These are phyloP conservation scores for Nicotiana attenuata DNA, from an alignment of 257 asterid species.

Conservation along the genomic window DNA sequence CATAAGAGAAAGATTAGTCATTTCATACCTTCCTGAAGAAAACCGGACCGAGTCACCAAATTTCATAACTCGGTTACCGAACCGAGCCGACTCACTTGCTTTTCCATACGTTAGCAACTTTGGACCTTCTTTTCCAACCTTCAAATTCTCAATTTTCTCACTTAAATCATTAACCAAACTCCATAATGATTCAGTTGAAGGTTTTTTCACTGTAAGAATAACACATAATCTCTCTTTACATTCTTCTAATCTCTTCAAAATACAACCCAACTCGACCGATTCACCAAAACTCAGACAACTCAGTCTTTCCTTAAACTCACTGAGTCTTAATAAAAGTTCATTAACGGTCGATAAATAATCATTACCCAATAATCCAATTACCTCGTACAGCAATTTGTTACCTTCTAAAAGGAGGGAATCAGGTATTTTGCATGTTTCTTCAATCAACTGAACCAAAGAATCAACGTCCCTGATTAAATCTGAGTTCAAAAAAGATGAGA, in stretches of 20 bases:
- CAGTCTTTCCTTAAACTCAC: constrained; percentile 53
- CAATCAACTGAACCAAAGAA: constrained; percentile 34
- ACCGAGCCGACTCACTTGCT: constrained; percentile 66
- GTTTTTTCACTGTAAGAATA: constrained; percentile 33
- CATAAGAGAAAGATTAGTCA: constrained; percentile 5
- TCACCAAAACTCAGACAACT: constrained; percentile 51
- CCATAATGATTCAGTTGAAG: constrained; percentile 55
- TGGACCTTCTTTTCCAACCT: constrained; percentile 24
- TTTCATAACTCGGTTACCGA: constrained; percentile 20
- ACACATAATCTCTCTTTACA: constrained; percentile 39
- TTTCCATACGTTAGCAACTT: constrained; percentile 28
- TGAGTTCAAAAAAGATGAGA: constrained; percentile 36
- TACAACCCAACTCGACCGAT: constrained; percentile 52
- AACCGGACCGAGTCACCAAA: constrained; percentile 32
- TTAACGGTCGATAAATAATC: constrained; percentile 51
- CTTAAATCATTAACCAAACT: constrained; percentile 34
- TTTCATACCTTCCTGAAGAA: constrained; percentile 45
- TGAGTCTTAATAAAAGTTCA: constrained; percentile 43
- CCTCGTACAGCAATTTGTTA: constrained; percentile 37
- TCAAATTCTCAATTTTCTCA: constrained; percentile 25
- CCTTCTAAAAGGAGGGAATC: constrained; percentile 37
- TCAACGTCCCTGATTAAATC: constrained; percentile 58
- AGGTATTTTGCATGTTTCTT: constrained; percentile 51
- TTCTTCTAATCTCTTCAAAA: constrained; percentile 47
- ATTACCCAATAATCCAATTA: constrained; percentile 25